Evolutionary conservation across 768 basidiomycete genomes (phyloP), one percentile per base, ranked within the genome.

Genomic region (Boletus subcaerulescens): DNA sequence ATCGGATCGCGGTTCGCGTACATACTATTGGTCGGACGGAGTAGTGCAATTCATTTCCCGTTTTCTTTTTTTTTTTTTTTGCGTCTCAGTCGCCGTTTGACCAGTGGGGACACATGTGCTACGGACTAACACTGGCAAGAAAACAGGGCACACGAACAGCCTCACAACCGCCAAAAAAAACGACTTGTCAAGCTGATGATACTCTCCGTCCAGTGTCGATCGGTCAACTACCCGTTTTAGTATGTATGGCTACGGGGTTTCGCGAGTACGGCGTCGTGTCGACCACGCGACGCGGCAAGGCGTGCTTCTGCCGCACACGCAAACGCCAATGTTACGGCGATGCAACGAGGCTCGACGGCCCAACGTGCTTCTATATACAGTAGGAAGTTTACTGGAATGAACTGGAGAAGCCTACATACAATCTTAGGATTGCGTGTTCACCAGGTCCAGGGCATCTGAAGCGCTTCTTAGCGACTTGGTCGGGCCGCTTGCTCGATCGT

Each of bases 211-310:
- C 8, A 29, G 29, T 35, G 33, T 33, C 33, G 11, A 33, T 33
- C 33, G 33, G 33, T 14, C 13, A 3, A 14, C 33, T 33, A 13
- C 12, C 33, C 5, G 33, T 11, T 35, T 13, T 13, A 35, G 33
- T 35, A 29, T 29, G 29, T 29, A 29, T 14, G 24, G 45, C 32
- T 58, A 29, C 24, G 22, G 53, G 44, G 53, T 43, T 46, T 36
- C 44, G 33, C 43, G 15, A 7, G 33, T 29, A 45, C 38, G 39
- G 39, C 18, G 38, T 53, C 46, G 58, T 35, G 32, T 59, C 52
- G 43, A 43, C 36, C 60, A 62, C 60, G 59, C 48, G 52, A 50
- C 29, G 43, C 24, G 32, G 43, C 38, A 38, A 45, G 39, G 36
- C n/a, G 31, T 17, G 33, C 50, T 47, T 60, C 57, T 47, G 12